Base-by-base conservation (phyloP, 2,329 filamentous ascomycete species). In the Aureobasidium subglaciale region DNA sequence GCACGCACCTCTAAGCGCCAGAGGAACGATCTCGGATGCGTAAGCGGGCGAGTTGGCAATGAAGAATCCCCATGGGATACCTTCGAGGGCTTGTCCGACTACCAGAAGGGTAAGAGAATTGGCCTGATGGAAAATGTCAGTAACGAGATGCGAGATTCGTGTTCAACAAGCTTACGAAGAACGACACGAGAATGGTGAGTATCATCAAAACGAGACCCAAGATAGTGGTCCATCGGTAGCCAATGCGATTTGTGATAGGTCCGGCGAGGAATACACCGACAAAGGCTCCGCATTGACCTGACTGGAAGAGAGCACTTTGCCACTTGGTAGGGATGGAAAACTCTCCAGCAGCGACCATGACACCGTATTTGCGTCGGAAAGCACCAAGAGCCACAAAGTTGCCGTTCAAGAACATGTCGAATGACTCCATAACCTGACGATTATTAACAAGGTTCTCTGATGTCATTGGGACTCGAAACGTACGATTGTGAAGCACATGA, bases 1-100 rank as follows among this genome's bases (percentile, higher is more conserved):
- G 5, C 75, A 75, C n/a, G 80, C 76, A 56, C 77, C 82, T 65
- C 81, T 70, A 55, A 85, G 68, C 62, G 70, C 70, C 52, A 85
- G 75, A 1, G 82, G 82, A 4, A 82, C 79, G 56, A 85, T 81
- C 66, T 85, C 82, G 63, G 70, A 70, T 67, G 76, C 80, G 71
- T 84, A 85, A 5, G 82, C 82, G 0, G 82, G 82, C 3, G 81
- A 75, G 64, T 84, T 84, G 64, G 81, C 81, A 61, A 84, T 82
- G 67, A 85, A 85, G 63, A 85, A 78, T 25, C 82, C 82, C 82
- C 82, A 85, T 1, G 82, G 82, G 5, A 85, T 63, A 59, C 82
- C 82, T 66, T 83, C 80, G 42, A 85, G 73, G 54, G 81, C 68
- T 71, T 84, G 81, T 30, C 75, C 71, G 5, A 73, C 73, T 62